These are phyloP conservation scores for Ceratobasidium theobromae DNA, from an alignment of 1,284 basidiomycete species.

Conservation along the genomic window DNA sequence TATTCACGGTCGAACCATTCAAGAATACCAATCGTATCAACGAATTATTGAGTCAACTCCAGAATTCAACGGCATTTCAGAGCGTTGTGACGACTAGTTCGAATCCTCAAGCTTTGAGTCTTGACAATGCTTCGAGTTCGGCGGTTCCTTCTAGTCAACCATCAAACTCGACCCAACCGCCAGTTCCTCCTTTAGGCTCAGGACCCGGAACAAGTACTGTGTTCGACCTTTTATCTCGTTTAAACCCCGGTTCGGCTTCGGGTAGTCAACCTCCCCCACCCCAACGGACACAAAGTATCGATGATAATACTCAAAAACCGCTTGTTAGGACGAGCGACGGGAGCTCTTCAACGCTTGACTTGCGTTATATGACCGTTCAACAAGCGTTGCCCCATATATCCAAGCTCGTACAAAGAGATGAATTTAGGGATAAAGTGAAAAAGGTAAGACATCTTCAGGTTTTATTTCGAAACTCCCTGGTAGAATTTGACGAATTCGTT, in stretches of 20 bases:
- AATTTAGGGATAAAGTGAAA: slow-evolving; percentile 51
- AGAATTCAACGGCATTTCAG: slow-evolving; percentile 30
- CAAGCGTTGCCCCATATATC: slow-evolving; percentile 62
- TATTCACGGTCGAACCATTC: background rate
- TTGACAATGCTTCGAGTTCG: background rate
- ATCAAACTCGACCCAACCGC: background rate
- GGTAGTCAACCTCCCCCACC: background rate
- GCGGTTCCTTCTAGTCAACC: background rate
- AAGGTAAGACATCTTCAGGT: slow-evolving; percentile 47
- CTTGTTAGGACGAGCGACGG: background rate
- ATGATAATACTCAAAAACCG: background rate
- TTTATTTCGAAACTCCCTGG: slow-evolving; percentile 1
- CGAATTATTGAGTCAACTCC: slow-evolving; percentile 22
- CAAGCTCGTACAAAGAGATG: slow-evolving; percentile 53
- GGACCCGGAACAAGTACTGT: background rate
- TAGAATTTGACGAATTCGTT: slow-evolving; percentile 3
- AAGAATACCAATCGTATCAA: slow-evolving; percentile 26
- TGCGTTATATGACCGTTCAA: slow-evolving; percentile 58
- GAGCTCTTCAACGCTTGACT: slow-evolving; percentile 41
- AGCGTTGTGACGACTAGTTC: background rate
- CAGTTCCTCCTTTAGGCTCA: background rate
- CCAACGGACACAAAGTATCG: background rate
- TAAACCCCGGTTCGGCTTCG: slow-evolving; percentile 15
- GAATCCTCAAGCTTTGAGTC: background rate
- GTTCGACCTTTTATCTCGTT: slow-evolving; percentile 21